A percentile compares a stretch with the other conserved stretches of the same genome.
These are phyloP conservation scores for Ustilago vetiveriae DNA, from an alignment of 1,284 basidiomycete genomes.

Conservation along the genomic window DNA sequence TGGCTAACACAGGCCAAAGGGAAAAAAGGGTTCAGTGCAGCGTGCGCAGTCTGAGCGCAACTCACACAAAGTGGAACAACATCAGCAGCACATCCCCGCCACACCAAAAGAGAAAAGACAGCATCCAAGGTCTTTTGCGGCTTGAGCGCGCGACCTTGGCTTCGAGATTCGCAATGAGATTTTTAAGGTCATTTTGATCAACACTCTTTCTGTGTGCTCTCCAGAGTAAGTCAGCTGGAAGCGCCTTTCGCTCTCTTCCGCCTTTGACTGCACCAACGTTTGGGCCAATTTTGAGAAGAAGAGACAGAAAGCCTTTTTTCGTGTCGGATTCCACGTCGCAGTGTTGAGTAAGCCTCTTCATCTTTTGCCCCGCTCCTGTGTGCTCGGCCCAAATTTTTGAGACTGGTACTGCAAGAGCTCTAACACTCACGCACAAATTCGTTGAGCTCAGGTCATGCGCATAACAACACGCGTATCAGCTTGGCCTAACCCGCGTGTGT, in stretches of 20 bases:
- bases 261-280: slow-evolving; percentile 4
- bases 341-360: slow-evolving; percentile 8
- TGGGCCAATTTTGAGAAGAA: slow-evolving; percentile 38
- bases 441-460: no score
- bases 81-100: no score
- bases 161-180: not conserved
- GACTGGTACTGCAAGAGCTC: no score
- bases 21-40: slow-evolving; percentile 5
- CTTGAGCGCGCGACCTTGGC: slow-evolving; percentile 20
- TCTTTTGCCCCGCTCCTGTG: not conserved
- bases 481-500: no score
- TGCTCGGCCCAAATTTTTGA: no score
- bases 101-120: no score
- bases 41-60: slow-evolving; percentile 1
- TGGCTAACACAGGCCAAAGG: not conserved
- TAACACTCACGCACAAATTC: no score
- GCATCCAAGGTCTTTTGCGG: no score
- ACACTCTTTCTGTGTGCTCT: no score
- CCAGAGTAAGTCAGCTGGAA: not conserved
- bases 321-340: slow-evolving; percentile 24
- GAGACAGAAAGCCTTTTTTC: no score
- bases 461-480: no score
- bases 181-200: slow-evolving; percentile 5
- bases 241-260: not conserved
- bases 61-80: no score